Evolutionary conservation across 164 flowering plant genomes (phyloP).

Genomic region (Hamamelis virginiana): DNA sequence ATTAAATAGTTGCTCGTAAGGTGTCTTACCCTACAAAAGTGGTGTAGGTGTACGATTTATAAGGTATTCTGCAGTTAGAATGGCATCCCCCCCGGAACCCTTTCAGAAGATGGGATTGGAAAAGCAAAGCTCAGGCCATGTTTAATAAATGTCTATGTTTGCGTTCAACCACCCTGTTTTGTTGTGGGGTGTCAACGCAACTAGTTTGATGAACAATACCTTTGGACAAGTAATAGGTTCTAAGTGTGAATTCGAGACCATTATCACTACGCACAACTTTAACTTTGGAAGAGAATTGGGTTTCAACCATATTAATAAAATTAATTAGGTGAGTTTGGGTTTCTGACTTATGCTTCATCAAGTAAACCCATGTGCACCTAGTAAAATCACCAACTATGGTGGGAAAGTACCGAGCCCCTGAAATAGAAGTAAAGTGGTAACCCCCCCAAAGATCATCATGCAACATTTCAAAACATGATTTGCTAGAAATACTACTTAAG

Average conservation of each 20-base stretch:
- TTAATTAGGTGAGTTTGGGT: not conserved
- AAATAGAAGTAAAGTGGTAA: too few relatives aligned
- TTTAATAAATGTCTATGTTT: not conserved
- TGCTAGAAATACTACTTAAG: not conserved
- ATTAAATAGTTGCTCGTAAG: not conserved
- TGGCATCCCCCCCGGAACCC: slow-evolving; percentile 2
- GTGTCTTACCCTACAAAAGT: slow-evolving; percentile 7
- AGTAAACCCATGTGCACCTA: slow-evolving; percentile 3
- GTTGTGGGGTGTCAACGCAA: too few relatives aligned
- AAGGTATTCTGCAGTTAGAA: slow-evolving; percentile 4
- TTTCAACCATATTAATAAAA: slow-evolving; percentile 2
- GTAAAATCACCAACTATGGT: slow-evolving; percentile 7
- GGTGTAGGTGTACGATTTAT: slow-evolving; percentile 8
- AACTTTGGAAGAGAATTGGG: too few relatives aligned
- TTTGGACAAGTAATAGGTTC: slow-evolving; percentile 1
- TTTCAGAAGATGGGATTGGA: slow-evolving; percentile 6
- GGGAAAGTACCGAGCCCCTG: slow-evolving; percentile 4
- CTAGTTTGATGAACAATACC: too few relatives aligned
- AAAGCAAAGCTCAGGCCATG: not conserved
- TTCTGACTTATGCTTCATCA: too few relatives aligned
- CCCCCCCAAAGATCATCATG: not conserved
- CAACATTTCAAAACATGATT: slow-evolving; percentile 2
- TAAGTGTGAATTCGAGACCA: not conserved
- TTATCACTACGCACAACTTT: slow-evolving; percentile 5
- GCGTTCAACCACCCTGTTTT: not conserved